Percentiles rank a stretch among this genome's conserved stretches.
Conservation (phyloP, 2,329 filamentous ascomycete genomes). For the Aaosphaeria arxii region DNA sequence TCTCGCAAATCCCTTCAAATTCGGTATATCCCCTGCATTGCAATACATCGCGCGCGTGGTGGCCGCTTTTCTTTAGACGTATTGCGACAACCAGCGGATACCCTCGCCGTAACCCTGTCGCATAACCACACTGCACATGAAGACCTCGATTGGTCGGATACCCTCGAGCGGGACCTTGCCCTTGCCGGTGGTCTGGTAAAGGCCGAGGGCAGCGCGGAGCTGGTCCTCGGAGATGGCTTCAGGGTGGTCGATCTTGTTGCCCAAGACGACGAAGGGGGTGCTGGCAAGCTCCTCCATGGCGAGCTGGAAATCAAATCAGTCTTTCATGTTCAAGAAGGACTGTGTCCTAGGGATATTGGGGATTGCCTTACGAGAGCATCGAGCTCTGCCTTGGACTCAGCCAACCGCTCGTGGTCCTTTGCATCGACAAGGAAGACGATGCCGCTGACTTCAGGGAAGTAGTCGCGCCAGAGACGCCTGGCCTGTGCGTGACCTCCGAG, state of each 20-base stretch:
- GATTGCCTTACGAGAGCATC: conserved; percentile 60
- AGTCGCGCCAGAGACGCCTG: conserved; percentile 39
- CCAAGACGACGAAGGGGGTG: conserved; percentile 92
- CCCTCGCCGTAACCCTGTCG: conserved; percentile 64
- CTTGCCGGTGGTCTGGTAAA: conserved; percentile 66
- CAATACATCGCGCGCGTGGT: no score
- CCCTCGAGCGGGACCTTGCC: conserved; percentile 37
- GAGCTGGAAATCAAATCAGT: conserved; percentile 41
- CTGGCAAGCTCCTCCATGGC: conserved; percentile 96
- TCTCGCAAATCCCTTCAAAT: no score
- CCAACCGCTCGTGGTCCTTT: conserved; percentile 92
- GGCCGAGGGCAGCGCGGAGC: conserved; percentile 82
- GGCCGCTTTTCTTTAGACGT: conserved; percentile 23
- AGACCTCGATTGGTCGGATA: conserved; percentile 72
- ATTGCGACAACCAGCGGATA: conserved; percentile 42
- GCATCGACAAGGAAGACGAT: conserved; percentile 98
- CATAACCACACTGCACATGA: conserved; percentile 98
- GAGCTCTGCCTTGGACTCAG: conserved; percentile 94
- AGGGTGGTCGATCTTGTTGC: conserved; percentile 99
- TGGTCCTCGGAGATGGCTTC: conserved; percentile 95
- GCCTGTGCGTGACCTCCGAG: conserved; percentile 42
- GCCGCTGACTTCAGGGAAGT: conserved; percentile 52
- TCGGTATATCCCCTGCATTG: no score
- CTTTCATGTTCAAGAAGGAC: no score
- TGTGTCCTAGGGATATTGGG: no score